Conservation (phyloP, 306 rosid genomes). For the Gleditsia sinensis region DNA sequence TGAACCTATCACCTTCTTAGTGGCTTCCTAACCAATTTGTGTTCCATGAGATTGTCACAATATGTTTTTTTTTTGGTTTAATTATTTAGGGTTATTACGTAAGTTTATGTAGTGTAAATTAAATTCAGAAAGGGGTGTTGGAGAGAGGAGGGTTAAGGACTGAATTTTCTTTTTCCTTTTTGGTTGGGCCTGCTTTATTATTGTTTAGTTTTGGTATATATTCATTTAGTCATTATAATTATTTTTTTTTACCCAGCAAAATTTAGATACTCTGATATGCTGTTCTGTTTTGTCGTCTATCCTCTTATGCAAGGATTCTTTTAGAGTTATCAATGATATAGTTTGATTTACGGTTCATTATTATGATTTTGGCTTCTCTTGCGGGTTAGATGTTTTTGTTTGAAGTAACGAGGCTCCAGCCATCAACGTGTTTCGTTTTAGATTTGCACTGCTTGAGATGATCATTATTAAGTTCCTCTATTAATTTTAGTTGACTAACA, state of each 20-base stretch:
- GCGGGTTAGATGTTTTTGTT: background rate
- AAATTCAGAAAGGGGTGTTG: conserved; percentile 39
- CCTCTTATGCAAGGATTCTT: conserved; percentile 21
- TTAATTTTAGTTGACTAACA: too few species aligned
- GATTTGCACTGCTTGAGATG: background rate
- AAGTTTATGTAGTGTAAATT: conserved; percentile 41
- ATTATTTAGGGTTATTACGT: conserved; percentile 39
- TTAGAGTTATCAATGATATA: background rate
- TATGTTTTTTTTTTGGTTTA: conserved; percentile 4
- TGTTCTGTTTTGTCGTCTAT: conserved; percentile 3
- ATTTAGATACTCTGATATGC: conserved; percentile 27
- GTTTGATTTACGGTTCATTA: background rate
- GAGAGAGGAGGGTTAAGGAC: conserved; percentile 40
- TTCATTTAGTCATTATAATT: conserved; percentile 44
- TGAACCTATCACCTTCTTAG: conserved; percentile 50
- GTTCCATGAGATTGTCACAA: conserved; percentile 39
- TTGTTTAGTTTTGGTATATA: conserved; percentile 38
- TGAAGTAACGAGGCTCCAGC: background rate
- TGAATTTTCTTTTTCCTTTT: conserved; percentile 26
- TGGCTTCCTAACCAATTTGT: conserved; percentile 47
- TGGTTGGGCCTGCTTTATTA: conserved; percentile 14
- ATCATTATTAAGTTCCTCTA: background rate
- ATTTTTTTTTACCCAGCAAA: conserved; percentile 27
- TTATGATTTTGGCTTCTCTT: background rate
- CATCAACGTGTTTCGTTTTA: background rate